Conservation (phyloP, 2,329 filamentous ascomycete genomes). For the Venturia asperata region DNA sequence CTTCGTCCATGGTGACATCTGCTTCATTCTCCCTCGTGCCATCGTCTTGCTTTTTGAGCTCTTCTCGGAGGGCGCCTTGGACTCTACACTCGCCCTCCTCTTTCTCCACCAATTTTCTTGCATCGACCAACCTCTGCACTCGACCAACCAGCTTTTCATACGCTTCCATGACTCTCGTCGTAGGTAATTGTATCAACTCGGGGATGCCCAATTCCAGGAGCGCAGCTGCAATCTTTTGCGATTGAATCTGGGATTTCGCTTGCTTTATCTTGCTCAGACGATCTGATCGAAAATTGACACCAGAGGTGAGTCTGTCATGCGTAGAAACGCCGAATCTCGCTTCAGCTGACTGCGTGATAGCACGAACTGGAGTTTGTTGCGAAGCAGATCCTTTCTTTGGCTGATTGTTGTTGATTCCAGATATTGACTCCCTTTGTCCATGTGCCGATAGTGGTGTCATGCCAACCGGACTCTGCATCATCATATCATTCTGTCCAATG, state of each 20-base stretch:
- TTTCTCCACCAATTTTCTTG: constrained; percentile 68
- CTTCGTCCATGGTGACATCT: constrained; percentile 23
- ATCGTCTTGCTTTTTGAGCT: constrained; percentile 22
- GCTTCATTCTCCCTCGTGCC: constrained; percentile 23
- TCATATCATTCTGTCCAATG: constrained; percentile 32
- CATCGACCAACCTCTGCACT: constrained; percentile 63
- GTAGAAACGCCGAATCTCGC: constrained; percentile 74
- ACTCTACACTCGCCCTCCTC: constrained; percentile 62
- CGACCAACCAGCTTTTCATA: constrained; percentile 65
- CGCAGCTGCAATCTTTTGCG: constrained; percentile 64
- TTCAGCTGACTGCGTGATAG: constrained; percentile 69
- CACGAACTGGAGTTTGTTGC: constrained; percentile 44
- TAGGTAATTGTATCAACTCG: constrained; percentile 64
- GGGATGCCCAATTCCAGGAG: constrained; percentile 66
- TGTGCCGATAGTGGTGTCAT: constrained; percentile 27
- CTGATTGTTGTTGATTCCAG: constrained; percentile 23
- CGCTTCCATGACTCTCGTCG: constrained; percentile 59
- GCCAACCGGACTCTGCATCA: constrained; percentile 13
- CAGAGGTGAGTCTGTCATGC: constrained; percentile 76
- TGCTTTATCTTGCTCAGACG: constrained; percentile 71
- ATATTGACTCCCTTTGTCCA: constrained; percentile 41
- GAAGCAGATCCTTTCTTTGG: constrained; percentile 39
- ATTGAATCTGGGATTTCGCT: constrained; percentile 69
- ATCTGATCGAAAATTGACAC: constrained; percentile 84
- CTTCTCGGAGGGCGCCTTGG: constrained; percentile 26